phyloP scores from a whole-genome alignment of 306 rosid species.

The Pachyrhizus erosus region DNA sequence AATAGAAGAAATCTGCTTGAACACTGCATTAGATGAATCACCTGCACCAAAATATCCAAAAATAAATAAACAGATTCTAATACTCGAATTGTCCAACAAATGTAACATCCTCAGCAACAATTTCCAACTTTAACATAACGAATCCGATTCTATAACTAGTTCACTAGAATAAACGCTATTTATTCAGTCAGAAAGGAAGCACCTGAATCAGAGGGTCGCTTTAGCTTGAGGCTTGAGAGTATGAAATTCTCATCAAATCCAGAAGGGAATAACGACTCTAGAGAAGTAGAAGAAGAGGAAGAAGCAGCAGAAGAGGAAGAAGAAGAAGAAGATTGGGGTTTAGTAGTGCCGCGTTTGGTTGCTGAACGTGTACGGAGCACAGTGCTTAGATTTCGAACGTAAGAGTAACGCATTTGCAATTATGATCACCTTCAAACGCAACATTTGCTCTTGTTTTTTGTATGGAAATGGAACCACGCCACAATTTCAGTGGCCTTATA shows the following conservation, averaged over 20 bases:
- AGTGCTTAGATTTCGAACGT: conserved; percentile 26
- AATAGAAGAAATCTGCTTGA: conserved; percentile 52
- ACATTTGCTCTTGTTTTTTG: not conserved
- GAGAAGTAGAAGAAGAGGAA: conserved; percentile 25
- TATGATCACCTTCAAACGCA: not conserved
- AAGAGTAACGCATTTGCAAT: not conserved
- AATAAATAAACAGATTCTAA: not conserved
- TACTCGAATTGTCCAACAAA: not conserved
- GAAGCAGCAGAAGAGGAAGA: no score
- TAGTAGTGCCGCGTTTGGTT: conserved; percentile 27
- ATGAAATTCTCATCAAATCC: not conserved
- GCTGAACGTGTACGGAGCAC: conserved; percentile 36
- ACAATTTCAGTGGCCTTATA: not conserved
- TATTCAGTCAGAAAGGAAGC: not conserved
- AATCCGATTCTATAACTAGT: not conserved
- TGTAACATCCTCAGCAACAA: not conserved
- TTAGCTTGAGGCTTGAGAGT: conserved; percentile 50
- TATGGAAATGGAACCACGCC: not conserved
- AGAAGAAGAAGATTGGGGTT: conserved; percentile 20
- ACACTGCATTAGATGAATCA: conserved; percentile 41
- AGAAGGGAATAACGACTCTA: conserved; percentile 16
- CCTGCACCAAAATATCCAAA: conserved; percentile 57
- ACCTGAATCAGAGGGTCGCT: conserved; percentile 60
- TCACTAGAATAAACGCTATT: not conserved
- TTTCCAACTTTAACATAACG: not conserved